Evolutionary conservation across 2,329 filamentous ascomycete species (phyloP), one percentile per base, ranked within the genome.

Genomic region (Colletotrichum truncatum): DNA sequence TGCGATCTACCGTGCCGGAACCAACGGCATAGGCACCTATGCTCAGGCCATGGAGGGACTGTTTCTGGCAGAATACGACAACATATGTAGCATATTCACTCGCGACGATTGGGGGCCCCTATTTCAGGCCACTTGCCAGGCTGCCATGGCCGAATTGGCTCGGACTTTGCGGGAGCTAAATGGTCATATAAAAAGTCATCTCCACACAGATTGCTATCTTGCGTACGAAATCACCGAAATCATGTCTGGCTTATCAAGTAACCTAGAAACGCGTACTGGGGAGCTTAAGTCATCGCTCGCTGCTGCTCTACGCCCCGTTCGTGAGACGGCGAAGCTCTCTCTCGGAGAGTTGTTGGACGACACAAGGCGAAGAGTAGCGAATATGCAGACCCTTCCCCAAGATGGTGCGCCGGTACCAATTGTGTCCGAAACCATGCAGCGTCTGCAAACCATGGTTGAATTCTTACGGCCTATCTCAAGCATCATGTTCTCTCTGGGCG

Each of bases 201-300:
- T 98, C 38, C 87, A 89, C 70, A 97, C 93, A 0, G 96, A 99
- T 76, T 98, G 95, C 78, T 98, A 93, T 76, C 86, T 99, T 51
- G 94, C 94, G 7, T 99, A 97, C 76, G 96, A 99, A 75, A 93
- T 98, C 30, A 93, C 97, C 30, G 95, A 97, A 72, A 93, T 98
- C 66, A 89, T 98, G 48, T 92, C 93, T 1, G 87, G 86, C 11
- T 84, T 97, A 49, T 94, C 93, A 3, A 90, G 90, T 60, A 90
- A 91, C 38, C 82, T 99, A 4, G 95, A 97, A 68, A 86, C 87
- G 4, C 89, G 91, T 67, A 97, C 94, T 0, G 93, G 93, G 2
- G 93, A 97, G 73, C 84, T 98, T 63, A 97, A 97, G 75, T 84
- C 87, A 28, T 87, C 93, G 6, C 87, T 99, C 54, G 90, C 93